These are phyloP conservation scores for Fusarium pseudograminearum DNA, from an alignment of 2,329 filamentous ascomycete species.

Conservation along the genomic window DNA sequence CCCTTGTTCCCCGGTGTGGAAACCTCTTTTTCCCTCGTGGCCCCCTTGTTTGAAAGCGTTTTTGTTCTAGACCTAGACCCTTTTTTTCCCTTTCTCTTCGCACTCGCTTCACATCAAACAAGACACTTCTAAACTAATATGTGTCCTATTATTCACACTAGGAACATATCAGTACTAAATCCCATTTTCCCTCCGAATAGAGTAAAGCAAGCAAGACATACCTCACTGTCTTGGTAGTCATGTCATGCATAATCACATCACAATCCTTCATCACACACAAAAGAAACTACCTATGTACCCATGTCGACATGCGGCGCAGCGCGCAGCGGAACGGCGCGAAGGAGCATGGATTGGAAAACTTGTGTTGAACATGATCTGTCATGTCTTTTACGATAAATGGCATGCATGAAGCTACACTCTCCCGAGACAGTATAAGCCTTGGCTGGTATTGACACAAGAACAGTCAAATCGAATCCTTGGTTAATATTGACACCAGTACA, in stretches of 20 bases:
- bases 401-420: constrained; percentile 3
- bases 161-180: no score
- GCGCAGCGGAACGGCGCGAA: constrained; percentile 33
- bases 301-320: constrained; percentile 28
- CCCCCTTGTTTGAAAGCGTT: constrained; percentile 23
- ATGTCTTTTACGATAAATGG: background rate
- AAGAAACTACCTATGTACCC: background rate
- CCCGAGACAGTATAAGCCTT: background rate
- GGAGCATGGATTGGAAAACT: background rate
- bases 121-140: no score
- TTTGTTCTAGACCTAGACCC: constrained; percentile 32
- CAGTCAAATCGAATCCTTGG: background rate
- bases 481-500: background rate
- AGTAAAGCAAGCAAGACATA: background rate
- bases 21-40: constrained; percentile 29
- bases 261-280: background rate
- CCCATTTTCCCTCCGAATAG: no score
- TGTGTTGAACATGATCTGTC: background rate
- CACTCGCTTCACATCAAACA: background rate
- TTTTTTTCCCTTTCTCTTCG: background rate
- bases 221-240: background rate
- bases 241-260: constrained; percentile 3
- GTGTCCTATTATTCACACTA: no score
- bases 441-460: background rate
- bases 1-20: constrained; percentile 28